phyloP scores from a whole-genome alignment of 176 grass and related monocot species.

The Poa pratensis region DNA sequence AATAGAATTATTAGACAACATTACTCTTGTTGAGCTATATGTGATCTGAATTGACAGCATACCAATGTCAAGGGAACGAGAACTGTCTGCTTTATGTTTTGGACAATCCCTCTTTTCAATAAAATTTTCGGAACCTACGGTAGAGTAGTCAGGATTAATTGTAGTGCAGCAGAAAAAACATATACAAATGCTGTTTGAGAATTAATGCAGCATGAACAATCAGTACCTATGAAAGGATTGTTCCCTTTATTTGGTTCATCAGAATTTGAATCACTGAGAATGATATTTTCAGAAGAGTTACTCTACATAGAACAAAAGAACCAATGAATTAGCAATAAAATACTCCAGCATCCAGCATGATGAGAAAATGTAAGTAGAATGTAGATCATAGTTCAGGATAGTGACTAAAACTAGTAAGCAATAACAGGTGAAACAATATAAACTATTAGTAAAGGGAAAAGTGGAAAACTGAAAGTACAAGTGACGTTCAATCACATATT shows the following conservation, averaged over 20 bases:
- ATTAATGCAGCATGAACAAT: slow-evolving; percentile 39
- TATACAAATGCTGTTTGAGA: neutral
- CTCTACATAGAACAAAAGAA: slow-evolving; percentile 52
- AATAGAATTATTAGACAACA: slow-evolving; percentile 8
- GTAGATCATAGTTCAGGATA: slow-evolving; percentile 1
- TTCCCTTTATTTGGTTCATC: slow-evolving; percentile 40
- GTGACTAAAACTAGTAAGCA: neutral
- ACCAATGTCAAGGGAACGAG: slow-evolving; percentile 40
- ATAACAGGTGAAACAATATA: slow-evolving; percentile 25
- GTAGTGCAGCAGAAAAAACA: neutral
- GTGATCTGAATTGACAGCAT: slow-evolving; percentile 43
- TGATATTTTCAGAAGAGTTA: slow-evolving; percentile 36
- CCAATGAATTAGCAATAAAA: slow-evolving; percentile 29
- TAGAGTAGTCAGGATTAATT: slow-evolving; percentile 1
- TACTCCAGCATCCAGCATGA: slow-evolving; percentile 5
- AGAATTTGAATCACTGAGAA: slow-evolving; percentile 60
- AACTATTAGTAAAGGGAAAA: neutral
- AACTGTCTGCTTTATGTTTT: slow-evolving; percentile 42
- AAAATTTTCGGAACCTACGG: slow-evolving; percentile 36
- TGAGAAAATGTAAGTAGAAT: neutral
- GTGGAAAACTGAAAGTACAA: neutral
- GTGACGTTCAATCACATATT: slow-evolving; percentile 11
- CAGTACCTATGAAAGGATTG: slow-evolving; percentile 42
- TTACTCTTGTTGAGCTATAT: slow-evolving; percentile 22
- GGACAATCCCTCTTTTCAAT: slow-evolving; percentile 23